These are phyloP conservation scores for Allium cepa DNA, from an alignment of 106 monocot genomes.

Conservation along the genomic window DNA sequence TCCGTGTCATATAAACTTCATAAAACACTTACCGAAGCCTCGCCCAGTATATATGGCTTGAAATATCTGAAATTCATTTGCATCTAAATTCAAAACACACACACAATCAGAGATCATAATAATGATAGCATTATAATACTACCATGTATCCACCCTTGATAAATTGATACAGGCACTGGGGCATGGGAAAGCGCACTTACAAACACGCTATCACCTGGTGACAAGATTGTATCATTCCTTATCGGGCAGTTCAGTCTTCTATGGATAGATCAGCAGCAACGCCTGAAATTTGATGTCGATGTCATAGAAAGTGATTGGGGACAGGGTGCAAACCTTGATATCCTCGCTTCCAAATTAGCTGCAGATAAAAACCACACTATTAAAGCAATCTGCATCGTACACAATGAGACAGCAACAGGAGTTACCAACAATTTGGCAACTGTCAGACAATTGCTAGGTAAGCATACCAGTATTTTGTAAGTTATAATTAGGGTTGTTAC, in stretches of 20 bases:
- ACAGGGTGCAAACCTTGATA: conserved; percentile 64
- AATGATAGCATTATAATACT: too few species aligned
- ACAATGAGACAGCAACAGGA: conserved; percentile 95
- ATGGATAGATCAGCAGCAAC: conserved; percentile 94
- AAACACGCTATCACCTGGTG: conserved; percentile 88
- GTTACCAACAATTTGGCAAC: conserved; percentile 77
- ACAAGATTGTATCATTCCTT: conserved; percentile 66
- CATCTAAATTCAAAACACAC: neutral
- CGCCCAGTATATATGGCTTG: too few species aligned
- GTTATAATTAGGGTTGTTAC: too few species aligned
- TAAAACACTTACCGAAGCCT: too few species aligned
- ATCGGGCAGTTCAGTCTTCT: conserved; percentile 89
- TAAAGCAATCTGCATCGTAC: conserved; percentile 87
- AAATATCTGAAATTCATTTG: neutral
- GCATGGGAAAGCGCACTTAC: conserved; percentile 98
- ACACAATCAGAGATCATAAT: too few species aligned
- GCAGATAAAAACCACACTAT: conserved; percentile 49
- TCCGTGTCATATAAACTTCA: too few species aligned
- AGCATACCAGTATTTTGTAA: neutral
- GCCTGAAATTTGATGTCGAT: conserved; percentile 86
- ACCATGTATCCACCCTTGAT: too few species aligned
- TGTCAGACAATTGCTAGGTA: conserved; percentile 79
- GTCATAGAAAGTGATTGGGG: conserved; percentile 97
- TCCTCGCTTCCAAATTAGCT: conserved; percentile 59
- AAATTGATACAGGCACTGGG: conserved; percentile 58